Base-by-base conservation (phyloP, 2,329 filamentous ascomycete species). In the Epichloe hybrida region DNA sequence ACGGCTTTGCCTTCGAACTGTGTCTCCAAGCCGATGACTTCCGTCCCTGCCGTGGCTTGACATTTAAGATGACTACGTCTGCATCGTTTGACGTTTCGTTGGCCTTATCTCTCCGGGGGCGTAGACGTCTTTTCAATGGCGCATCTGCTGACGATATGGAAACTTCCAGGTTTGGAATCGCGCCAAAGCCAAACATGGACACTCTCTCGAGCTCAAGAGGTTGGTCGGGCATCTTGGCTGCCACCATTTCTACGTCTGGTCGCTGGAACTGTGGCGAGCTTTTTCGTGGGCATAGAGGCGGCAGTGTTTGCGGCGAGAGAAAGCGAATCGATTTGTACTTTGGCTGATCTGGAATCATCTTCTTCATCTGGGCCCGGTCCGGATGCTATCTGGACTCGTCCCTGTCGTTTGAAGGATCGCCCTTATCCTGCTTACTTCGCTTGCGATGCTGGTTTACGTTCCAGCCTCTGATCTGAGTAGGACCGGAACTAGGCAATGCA, bases 391-490 rank as follows among this genome's bases (percentile, higher is more conserved):
- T 64, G 60, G 65, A 63, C 53, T 68, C 66, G 56, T 67, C 64
- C 57, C 65, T 59, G 53, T 68, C 66, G 56, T 61, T 61, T 46
- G 57, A 58, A 50, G 59, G 56, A 37, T 66, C 64, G 17, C 56
- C 57, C 54, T 59, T 61, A 23, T 64, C 66, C 46, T 63, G 59
- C 55, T 62, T 67, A 51, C 63, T 61, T 55, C 64, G 61, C 55
- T 69, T 69, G 42, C 66, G 63, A 50, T 64, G 63, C 53, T 66
- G 66, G 51, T 70, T 70, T 9, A 71, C 67, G 45, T 75, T 77
- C 77, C 77, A 81, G 1, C 77, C 77, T 31, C 77, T 64, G 35
- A 81, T 79, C 42, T 72, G 70, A 12, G 75, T 77, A 0, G 77
- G 77, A 0, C 76, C 77, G 15, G 72, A 74, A 46, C 71, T 72